These are phyloP conservation scores for Glaciozyma antarctica DNA, from an alignment of 768 basidiomycete species.

Conservation along the genomic window DNA sequence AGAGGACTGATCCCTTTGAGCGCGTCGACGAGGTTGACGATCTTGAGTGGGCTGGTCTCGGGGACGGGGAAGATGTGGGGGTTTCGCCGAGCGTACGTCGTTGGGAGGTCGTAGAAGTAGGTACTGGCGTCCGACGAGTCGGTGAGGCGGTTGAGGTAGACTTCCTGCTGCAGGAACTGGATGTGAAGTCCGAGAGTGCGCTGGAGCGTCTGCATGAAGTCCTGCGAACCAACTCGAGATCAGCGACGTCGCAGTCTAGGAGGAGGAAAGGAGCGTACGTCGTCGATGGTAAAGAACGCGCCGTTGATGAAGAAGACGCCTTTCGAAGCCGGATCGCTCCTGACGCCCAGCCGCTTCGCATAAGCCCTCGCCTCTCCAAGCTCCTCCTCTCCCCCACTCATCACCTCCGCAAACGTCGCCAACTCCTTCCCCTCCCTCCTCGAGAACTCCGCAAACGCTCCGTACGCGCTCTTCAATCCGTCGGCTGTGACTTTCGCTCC, in stretches of 20 bases:
- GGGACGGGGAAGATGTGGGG: slow-evolving; percentile 56
- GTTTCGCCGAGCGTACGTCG: slow-evolving; percentile 62
- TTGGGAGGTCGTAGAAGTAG: slow-evolving; percentile 86
- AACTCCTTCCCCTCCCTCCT: too few species aligned
- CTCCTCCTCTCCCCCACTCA: slow-evolving; percentile 52
- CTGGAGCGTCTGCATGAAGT: slow-evolving; percentile 52
- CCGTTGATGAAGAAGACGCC: slow-evolving; percentile 85
- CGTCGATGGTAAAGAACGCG: slow-evolving; percentile 59
- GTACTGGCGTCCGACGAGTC: slow-evolving; percentile 46
- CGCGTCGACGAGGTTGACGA: slow-evolving; percentile 53
- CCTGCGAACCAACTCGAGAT: slow-evolving; percentile 41
- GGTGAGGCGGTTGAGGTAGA: slow-evolving; percentile 21
- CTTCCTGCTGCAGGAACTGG: slow-evolving; percentile 57
- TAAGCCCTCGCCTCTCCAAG: slow-evolving; percentile 45
- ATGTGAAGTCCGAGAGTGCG: slow-evolving; percentile 57
- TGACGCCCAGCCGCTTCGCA: slow-evolving; percentile 51
- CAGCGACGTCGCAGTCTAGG: background rate
- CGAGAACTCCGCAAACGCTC: too few species aligned
- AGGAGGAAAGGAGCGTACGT: slow-evolving; percentile 45
- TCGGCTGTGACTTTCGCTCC: background rate
- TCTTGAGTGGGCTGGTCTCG: slow-evolving; percentile 45
- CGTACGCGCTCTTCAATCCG: background rate
- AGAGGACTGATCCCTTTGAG: too few species aligned
- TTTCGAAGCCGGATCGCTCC: slow-evolving; percentile 35
- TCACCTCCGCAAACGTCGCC: slow-evolving; percentile 47